phyloP scores from a whole-genome alignment of 2,329 filamentous ascomycete species.

The Ramularia endophylla region DNA sequence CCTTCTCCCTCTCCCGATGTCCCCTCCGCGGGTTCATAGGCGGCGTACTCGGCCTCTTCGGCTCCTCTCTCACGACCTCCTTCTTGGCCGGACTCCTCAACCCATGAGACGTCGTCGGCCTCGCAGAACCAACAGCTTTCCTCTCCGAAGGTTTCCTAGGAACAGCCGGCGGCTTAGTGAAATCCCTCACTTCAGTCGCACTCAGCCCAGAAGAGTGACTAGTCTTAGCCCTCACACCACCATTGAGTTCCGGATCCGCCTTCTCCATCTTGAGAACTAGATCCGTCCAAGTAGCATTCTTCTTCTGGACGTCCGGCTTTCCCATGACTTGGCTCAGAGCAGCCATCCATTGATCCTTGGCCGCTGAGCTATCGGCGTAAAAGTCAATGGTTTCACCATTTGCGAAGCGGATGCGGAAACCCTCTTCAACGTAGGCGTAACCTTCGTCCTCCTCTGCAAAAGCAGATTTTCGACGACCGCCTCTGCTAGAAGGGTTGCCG shows the following conservation, averaged over 20 bases:
- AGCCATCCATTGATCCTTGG: constrained; percentile 95
- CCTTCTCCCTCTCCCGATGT: constrained; percentile 28
- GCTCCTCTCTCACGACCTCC: constrained; percentile 12
- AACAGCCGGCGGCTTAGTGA: constrained; percentile 21
- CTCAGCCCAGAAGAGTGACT: no score
- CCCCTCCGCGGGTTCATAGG: constrained; percentile 27
- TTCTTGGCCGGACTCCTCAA: constrained; percentile 11
- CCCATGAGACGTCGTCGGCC: constrained; percentile 3
- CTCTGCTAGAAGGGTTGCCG: constrained; percentile 49
- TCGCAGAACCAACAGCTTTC: constrained; percentile 11
- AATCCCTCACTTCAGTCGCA: constrained; percentile 22
- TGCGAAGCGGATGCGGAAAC: constrained; percentile 96
- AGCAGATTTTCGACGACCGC: constrained; percentile 72
- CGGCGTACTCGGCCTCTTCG: constrained; percentile 25
- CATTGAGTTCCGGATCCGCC: constrained; percentile 8
- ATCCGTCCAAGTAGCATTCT: constrained; percentile 53
- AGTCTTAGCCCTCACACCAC: neutral
- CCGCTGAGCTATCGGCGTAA: constrained; percentile 80
- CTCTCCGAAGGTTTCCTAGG: constrained; percentile 18
- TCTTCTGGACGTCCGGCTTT: constrained; percentile 45
- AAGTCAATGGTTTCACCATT: constrained; percentile 99
- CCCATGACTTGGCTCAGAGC: constrained; percentile 68
- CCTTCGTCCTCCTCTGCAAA: constrained; percentile 98
- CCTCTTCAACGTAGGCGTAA: constrained; percentile 99
- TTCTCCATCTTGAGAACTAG: constrained; percentile 48